Evolutionary conservation across 2,329 filamentous ascomycete species (phyloP).

Genomic region (Blastomyces parvus): DNA sequence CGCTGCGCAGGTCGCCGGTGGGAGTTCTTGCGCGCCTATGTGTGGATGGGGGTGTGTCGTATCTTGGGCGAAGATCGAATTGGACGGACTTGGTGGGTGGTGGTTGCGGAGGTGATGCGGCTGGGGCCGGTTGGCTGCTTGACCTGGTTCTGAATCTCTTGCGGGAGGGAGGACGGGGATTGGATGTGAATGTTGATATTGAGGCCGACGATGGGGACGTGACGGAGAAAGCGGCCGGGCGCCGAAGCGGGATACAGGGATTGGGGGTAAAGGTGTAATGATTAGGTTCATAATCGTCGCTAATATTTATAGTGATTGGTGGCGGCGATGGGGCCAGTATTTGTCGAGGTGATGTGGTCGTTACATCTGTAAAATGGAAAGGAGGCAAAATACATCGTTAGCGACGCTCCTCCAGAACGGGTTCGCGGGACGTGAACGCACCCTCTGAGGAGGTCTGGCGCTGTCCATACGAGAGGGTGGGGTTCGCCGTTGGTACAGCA

Average conservation of each 20-base stretch:
- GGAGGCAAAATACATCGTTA: conserved; percentile 7
- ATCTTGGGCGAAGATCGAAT: conserved; percentile 14
- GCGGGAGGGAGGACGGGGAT: background rate
- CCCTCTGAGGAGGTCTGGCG: conserved; percentile 31
- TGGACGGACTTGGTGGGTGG: conserved; percentile 14
- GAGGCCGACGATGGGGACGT: background rate
- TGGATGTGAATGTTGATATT: background rate
- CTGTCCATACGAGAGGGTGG: conserved; percentile 29
- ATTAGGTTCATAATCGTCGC: background rate
- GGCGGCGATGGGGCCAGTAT: background rate
- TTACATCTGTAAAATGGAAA: conserved; percentile 18
- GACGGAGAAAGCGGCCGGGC: background rate
- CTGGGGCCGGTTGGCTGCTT: conserved; percentile 11
- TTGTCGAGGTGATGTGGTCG: conserved; percentile 1
- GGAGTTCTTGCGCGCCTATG: conserved; percentile 14
- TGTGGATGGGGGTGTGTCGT: conserved; percentile 26
- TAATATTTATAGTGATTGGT: background rate
- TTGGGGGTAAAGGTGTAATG: background rate
- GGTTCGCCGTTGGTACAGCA: conserved; percentile 26
- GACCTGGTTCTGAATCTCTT: conserved; percentile 12
- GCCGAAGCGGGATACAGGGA: background rate
- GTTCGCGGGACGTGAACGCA: conserved; percentile 28
- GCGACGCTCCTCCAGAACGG: background rate
- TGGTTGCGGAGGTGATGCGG: background rate
- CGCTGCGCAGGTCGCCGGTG: conserved; percentile 23